A percentile compares a stretch with the other conserved stretches of the same genome.
Conservation (phyloP, 2,329 filamentous ascomycete species). For the Shiraia bambusicola region DNA sequence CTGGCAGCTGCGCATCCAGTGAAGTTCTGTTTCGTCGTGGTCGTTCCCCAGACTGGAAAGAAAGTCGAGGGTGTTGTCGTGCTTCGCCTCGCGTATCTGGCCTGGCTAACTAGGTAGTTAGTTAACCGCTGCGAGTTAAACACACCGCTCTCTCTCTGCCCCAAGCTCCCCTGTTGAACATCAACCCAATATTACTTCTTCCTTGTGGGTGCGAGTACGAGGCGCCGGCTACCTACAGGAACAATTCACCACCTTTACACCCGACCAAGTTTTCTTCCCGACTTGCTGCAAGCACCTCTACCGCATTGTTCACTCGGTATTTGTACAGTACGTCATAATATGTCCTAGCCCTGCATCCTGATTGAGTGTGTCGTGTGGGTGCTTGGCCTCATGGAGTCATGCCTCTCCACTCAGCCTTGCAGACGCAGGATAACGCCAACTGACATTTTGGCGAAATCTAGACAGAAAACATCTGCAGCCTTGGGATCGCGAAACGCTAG, state of each 20-base stretch:
- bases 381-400: constrained; percentile 6
- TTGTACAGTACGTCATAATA: constrained; percentile 15
- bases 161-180: constrained; percentile 27
- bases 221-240: constrained; percentile 36
- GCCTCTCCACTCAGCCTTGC: constrained; percentile 8
- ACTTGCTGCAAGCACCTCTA: neutral
- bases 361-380: constrained; percentile 9
- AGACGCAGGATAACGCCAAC: constrained; percentile 13
- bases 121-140: constrained; percentile 14
- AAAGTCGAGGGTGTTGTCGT: constrained; percentile 7
- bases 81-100: constrained; percentile 10
- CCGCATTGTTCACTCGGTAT: constrained; percentile 1
- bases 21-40: neutral
- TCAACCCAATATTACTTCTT: no score
- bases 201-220: constrained; percentile 5
- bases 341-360: neutral
- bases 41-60: neutral
- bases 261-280: constrained; percentile 9
- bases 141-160: constrained; percentile 9
- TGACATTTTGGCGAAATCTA: constrained; percentile 14
- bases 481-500: constrained; percentile 15
- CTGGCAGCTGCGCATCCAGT: no score
- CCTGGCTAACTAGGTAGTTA: no score
- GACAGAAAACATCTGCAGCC: constrained; percentile 7
- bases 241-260: constrained; percentile 12